A percentile compares a stretch with the other conserved stretches of the same genome.
Evolutionary conservation across 148 eudicot species (phyloP).

Genomic region (Selenicereus undatus): DNA sequence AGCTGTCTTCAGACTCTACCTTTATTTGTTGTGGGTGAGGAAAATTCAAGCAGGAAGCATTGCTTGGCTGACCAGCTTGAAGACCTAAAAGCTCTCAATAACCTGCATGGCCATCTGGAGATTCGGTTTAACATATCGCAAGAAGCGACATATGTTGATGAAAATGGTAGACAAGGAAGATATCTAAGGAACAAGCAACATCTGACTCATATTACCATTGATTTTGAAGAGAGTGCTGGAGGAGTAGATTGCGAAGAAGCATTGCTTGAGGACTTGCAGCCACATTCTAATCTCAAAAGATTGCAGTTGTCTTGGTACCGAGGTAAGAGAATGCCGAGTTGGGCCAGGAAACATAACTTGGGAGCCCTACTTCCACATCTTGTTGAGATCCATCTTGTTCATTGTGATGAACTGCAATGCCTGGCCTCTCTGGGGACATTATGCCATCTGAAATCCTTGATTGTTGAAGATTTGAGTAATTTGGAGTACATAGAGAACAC

Average conservation of each 20-base stretch:
- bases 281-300: slow-evolving; percentile 22
- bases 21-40: not conserved
- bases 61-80: not conserved
- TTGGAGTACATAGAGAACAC: slow-evolving; percentile 23
- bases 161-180: not conserved
- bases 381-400: not conserved
- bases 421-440: slow-evolving; percentile 14
- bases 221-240: not conserved
- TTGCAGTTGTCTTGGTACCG: slow-evolving; percentile 9
- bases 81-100: not conserved
- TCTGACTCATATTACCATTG: not conserved
- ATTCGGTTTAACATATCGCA: not conserved
- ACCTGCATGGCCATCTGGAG: not conserved
- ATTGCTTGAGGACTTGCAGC: slow-evolving; percentile 17
- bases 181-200: slow-evolving; percentile 3
- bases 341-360: slow-evolving; percentile 17
- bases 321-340: slow-evolving; percentile 19
- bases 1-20: not conserved
- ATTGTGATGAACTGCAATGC: slow-evolving; percentile 3
- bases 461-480: not conserved
- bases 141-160: not conserved
- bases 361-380: slow-evolving; percentile 22
- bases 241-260: not conserved
- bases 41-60: not conserved
- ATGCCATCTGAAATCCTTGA: slow-evolving; percentile 6